Conservation (phyloP, 192 early-diverging fungal species). For the Umbelopsis vinacea region DNA sequence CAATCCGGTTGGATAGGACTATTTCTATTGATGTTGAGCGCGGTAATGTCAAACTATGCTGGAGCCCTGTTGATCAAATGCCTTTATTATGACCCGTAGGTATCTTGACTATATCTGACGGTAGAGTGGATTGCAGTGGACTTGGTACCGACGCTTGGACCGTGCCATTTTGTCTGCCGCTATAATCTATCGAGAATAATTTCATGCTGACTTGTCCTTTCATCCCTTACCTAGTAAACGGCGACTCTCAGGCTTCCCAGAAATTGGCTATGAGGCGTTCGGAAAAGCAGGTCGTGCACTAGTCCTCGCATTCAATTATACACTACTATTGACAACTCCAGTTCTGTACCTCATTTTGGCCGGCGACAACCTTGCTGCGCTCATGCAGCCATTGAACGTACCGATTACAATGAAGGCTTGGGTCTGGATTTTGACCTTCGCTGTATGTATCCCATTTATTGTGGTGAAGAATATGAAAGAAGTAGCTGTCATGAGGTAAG, state of each 20-base stretch:
- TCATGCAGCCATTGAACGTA: conserved; percentile 46
- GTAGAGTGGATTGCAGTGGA: background rate
- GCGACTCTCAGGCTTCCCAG: conserved; percentile 36
- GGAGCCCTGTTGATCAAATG: conserved; percentile 59
- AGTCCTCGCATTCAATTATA: conserved; percentile 61
- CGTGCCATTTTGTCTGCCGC: too few species aligned
- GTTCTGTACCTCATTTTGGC: conserved; percentile 77
- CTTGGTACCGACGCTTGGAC: too few species aligned
- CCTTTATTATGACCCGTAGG: conserved; percentile 44
- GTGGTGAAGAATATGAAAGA: conserved; percentile 76
- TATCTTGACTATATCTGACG: background rate
- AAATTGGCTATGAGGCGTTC: conserved; percentile 77
- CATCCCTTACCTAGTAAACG: background rate
- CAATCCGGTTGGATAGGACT: conserved; percentile 61
- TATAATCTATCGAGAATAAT: background rate
- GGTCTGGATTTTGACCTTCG: conserved; percentile 64
- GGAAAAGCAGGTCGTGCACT: conserved; percentile 65
- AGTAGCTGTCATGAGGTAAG: conserved; percentile 53
- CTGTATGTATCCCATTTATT: conserved; percentile 75
- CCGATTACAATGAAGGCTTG: conserved; percentile 57
- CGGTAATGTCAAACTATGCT: conserved; percentile 58
- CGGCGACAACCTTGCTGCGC: conserved; percentile 66
- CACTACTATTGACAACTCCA: conserved; percentile 68
- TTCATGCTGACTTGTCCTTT: background rate
- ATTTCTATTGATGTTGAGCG: conserved; percentile 45